Evolutionary conservation across 352 stramenopile species (phyloP).

Genomic region (Globisporangium perplexum): DNA sequence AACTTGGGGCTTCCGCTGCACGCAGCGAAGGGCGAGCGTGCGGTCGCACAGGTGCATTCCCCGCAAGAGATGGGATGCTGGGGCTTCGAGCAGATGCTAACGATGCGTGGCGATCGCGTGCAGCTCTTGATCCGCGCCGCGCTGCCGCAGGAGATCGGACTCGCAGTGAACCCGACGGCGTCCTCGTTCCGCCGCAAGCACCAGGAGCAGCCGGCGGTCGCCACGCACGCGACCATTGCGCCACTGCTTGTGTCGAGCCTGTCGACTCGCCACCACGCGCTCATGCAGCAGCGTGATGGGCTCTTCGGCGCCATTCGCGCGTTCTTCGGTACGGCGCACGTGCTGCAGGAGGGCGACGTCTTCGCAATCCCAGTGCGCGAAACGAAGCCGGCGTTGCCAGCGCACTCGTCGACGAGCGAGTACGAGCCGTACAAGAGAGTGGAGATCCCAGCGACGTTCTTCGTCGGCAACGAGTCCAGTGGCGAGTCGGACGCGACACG

Average conservation of each 20-base stretch:
- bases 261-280: slow-evolving; percentile 44
- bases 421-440: slow-evolving; percentile 40
- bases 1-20: slow-evolving; percentile 60
- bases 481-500: background rate
- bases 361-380: slow-evolving; percentile 60
- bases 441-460: slow-evolving; percentile 29
- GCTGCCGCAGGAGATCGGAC: slow-evolving; percentile 39
- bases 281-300: slow-evolving; percentile 52
- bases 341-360: slow-evolving; percentile 63
- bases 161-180: slow-evolving; percentile 13
- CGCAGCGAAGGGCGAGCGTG: slow-evolving; percentile 17
- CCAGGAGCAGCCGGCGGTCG: slow-evolving; percentile 44
- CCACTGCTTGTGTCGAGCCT: slow-evolving; percentile 59
- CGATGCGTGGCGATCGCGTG: too few relatives aligned
- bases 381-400: slow-evolving; percentile 17
- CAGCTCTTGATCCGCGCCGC: slow-evolving; percentile 36
- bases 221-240: slow-evolving; percentile 56
- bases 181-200: slow-evolving; percentile 38
- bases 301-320: slow-evolving; percentile 50
- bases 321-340: slow-evolving; percentile 49
- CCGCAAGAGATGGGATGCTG: too few relatives aligned
- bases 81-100: background rate
- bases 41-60: slow-evolving; percentile 23
- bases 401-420: slow-evolving; percentile 11
- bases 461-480: slow-evolving; percentile 1